Evolutionary conservation across 2,329 filamentous ascomycete genomes (phyloP), one percentile per base, ranked within the genome.

Genomic region (Penicillium crustosum): DNA sequence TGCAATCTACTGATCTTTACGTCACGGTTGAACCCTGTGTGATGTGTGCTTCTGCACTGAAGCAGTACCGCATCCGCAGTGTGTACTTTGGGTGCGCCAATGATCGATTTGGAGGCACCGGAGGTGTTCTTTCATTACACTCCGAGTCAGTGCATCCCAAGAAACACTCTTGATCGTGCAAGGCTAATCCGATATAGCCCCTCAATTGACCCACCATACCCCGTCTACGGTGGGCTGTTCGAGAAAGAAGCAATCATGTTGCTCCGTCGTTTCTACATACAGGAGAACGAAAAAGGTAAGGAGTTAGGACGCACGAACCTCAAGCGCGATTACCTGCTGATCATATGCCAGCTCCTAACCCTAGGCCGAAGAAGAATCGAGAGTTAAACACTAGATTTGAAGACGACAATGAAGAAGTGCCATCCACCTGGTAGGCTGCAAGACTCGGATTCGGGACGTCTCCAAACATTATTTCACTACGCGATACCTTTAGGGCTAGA

Each of bases 11-110:
- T 10, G 86, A 89, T 69, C 85, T 99, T 51, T 99, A 99, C 75
- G 94, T 99, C 49, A 99, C 94, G 0, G 93, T 99, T 53, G 95
- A 99, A 77, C 94, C 94, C 5, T 99, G 94, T 75, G 91, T 99
- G 78, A 99, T 99, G 94, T 99, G 94, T 73, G 94, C 94, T 13
- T 95, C 92, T 7, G 86, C 95, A 53, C 83, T 99, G 50, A 86
- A 92, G 51, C 95, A 99, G 75, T 88, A 95, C 63, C 85, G 87
- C 15, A 92, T 99, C 75, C 86, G 89, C 61, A 89, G 89, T 65
- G 94, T 99, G 33, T 97, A 93, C 75, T 99, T 94, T 75, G 95
- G 94, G 5, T 96, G 93, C 59, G 86, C 90, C 67, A 99, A 99
- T 74, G 94, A 99, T 78, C 90, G 95, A 57, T 99, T 99, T 78